Evolutionary conservation across 75 land plant species (phyloP).

Genomic region (Isoetes taiwanensis): DNA sequence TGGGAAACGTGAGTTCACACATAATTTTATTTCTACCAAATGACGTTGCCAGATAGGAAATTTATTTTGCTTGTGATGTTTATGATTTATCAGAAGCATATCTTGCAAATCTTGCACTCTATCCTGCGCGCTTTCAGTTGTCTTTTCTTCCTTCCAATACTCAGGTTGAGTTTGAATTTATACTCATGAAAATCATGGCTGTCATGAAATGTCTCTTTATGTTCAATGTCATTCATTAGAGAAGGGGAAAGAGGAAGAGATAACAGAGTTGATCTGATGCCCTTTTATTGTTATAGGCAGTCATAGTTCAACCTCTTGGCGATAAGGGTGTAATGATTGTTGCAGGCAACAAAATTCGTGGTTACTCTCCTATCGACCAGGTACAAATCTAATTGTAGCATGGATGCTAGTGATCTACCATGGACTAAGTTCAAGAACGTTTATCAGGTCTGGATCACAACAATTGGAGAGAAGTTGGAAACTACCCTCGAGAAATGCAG

Average conservation of each 20-base stretch:
- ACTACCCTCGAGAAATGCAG: no score
- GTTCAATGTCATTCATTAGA: no score
- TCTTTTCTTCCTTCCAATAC: constrained; percentile 77
- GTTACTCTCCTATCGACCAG: constrained; percentile 72
- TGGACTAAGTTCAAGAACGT: neutral
- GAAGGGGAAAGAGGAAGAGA: no score
- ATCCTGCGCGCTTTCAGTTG: constrained; percentile 75
- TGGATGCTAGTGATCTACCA: neutral
- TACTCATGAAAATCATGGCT: neutral
- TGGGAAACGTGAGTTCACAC: constrained; percentile 37
- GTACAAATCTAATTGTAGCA: constrained; percentile 12
- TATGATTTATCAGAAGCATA: constrained; percentile 48
- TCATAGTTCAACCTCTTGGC: constrained; percentile 74
- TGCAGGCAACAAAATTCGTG: constrained; percentile 82
- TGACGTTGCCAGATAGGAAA: neutral
- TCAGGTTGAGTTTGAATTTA: constrained; percentile 35
- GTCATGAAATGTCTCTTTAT: neutral
- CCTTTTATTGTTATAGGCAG: constrained; percentile 35
- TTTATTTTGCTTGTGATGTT: neutral
- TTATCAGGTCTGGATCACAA: constrained; percentile 58
- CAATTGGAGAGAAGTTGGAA: constrained; percentile 67
- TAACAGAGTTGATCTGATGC: neutral
- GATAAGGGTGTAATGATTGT: constrained; percentile 54
- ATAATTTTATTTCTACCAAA: neutral
- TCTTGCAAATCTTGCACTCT: constrained; percentile 80